Evolutionary conservation across 352 stramenopile species (phyloP).

Genomic region (Aphanomyces euteiches): DNA sequence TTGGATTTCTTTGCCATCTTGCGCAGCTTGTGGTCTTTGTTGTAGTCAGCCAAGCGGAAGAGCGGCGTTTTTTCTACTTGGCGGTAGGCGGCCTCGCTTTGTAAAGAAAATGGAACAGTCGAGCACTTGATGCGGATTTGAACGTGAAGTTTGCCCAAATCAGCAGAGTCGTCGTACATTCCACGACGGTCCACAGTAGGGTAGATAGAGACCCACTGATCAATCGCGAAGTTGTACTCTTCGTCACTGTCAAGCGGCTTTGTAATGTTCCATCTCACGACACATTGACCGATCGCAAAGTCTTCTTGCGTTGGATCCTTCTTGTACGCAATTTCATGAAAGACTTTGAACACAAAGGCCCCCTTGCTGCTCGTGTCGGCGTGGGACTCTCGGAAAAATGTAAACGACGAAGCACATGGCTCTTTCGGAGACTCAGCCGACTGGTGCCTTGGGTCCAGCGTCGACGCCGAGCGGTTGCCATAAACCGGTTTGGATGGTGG

Average conservation of each 20-base stretch:
- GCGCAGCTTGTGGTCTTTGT: constrained; percentile 26
- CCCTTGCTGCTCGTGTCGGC: constrained; percentile 7
- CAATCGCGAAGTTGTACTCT: constrained; percentile 10
- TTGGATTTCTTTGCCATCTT: not conserved
- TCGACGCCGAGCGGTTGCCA: constrained; percentile 20
- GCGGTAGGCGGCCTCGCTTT: constrained; percentile 6
- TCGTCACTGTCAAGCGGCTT: not conserved
- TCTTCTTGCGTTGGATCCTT: constrained; percentile 8
- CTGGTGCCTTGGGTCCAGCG: not conserved
- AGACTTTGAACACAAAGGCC: constrained; percentile 16
- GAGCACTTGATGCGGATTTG: constrained; percentile 22
- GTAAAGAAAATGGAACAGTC: not conserved
- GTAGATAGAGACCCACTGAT: constrained; percentile 27
- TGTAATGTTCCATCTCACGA: constrained; percentile 13
- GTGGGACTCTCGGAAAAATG: constrained; percentile 15
- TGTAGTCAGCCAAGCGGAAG: constrained; percentile 10
- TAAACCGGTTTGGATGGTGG: constrained; percentile 41
- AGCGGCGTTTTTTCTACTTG: constrained; percentile 19
- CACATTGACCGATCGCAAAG: constrained; percentile 14
- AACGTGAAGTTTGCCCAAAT: constrained; percentile 16
- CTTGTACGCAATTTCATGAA: constrained; percentile 16
- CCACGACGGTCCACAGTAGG: constrained; percentile 11
- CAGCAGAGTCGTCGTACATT: not conserved
- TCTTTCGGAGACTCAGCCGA: not conserved
- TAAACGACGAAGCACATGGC: constrained; percentile 18